Conservation (phyloP, 306 rosid genomes). For the Abrus precatorius region DNA sequence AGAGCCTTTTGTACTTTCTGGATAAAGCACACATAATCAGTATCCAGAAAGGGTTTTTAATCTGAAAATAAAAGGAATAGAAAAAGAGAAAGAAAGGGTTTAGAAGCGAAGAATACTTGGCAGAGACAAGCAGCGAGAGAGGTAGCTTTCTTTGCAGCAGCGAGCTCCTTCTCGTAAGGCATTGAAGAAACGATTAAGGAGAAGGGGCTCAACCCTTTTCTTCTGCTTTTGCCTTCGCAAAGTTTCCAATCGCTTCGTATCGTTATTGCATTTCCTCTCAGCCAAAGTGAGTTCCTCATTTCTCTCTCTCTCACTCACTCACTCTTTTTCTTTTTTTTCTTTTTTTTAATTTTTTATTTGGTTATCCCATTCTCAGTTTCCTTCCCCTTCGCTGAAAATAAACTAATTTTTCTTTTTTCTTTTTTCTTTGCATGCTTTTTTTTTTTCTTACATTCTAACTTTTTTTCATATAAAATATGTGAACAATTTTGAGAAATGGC, state of each 20-base stretch:
- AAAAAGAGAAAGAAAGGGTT: neutral
- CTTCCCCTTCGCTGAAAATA: too few relatives aligned
- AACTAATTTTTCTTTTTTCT: too few relatives aligned
- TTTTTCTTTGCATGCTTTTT: too few relatives aligned
- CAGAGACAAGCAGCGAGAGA: constrained; percentile 89
- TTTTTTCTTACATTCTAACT: too few relatives aligned
- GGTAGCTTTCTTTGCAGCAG: constrained; percentile 91
- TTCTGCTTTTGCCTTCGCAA: constrained; percentile 45
- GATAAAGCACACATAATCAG: constrained; percentile 44
- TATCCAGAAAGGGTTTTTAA: neutral
- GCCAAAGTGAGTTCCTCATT: constrained; percentile 30
- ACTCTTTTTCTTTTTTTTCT: neutral
- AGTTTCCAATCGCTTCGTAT: constrained; percentile 23
- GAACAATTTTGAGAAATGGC: too few relatives aligned
- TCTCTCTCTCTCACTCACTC: neutral
- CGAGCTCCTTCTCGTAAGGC: constrained; percentile 90
- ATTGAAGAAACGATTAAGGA: constrained; percentile 58
- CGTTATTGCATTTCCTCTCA: constrained; percentile 19
- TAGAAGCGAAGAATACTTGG: constrained; percentile 61
- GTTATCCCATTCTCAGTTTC: too few relatives aligned
- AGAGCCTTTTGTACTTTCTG: constrained; percentile 93
- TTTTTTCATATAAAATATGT: too few relatives aligned
- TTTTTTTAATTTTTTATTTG: neutral
- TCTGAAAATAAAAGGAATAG: neutral
- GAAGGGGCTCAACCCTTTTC: constrained; percentile 3